Conservation (phyloP, 768 basidiomycete genomes). For the Leccinum fibrillosum region DNA sequence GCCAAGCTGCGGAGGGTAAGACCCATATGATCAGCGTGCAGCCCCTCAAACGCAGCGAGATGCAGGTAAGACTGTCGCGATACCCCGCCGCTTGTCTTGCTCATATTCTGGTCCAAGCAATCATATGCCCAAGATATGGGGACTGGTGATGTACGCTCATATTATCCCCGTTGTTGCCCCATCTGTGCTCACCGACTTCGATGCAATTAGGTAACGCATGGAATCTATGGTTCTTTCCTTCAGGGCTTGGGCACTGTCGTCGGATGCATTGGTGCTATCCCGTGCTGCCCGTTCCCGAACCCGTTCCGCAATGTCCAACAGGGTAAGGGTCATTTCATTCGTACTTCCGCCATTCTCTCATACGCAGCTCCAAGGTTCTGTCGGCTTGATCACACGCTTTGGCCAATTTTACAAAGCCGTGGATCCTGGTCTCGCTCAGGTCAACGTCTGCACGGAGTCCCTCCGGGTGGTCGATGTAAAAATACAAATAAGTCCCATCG, state of each 20-base stretch:
- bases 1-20: constrained; percentile 26
- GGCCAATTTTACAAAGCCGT: constrained; percentile 96
- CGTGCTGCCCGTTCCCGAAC: constrained; percentile 83
- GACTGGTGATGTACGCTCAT: constrained; percentile 44
- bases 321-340: constrained; percentile 40
- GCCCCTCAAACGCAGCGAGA: constrained; percentile 78
- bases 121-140: constrained; percentile 92
- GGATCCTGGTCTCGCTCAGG: constrained; percentile 86
- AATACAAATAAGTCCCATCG: constrained; percentile 90
- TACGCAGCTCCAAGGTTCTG: constrained; percentile 53
- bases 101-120: constrained; percentile 47
- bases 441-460: constrained; percentile 92
- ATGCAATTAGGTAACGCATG: constrained; percentile 65
- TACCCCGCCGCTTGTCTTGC: not conserved
- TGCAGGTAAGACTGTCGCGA: constrained; percentile 60
- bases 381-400: constrained; percentile 89
- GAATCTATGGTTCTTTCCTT: constrained; percentile 80
- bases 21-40: constrained; percentile 72
- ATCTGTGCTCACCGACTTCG: not conserved
- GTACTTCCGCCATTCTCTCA: constrained; percentile 15
- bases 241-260: constrained; percentile 64
- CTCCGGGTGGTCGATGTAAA: constrained; percentile 90
- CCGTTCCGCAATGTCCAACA: constrained; percentile 84
- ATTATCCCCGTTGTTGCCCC: not conserved
- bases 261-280: constrained; percentile 72